Evolutionary conservation across 306 rosid species (phyloP).

Genomic region (Acacia crassicarpa): DNA sequence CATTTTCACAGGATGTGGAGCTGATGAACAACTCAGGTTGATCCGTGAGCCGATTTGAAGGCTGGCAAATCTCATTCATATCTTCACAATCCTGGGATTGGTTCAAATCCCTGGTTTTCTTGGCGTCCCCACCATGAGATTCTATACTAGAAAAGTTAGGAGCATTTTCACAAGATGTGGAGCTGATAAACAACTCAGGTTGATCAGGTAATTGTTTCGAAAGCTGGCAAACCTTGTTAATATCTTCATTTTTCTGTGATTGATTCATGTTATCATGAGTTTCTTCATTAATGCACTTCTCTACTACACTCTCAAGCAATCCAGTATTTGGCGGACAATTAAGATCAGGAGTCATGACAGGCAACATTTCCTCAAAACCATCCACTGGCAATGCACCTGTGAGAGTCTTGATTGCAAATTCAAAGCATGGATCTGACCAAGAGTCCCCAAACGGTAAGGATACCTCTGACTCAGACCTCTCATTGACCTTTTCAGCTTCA

Average conservation of each 20-base stretch:
- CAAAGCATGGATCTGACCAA: constrained; percentile 95
- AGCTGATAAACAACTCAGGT: constrained; percentile 42
- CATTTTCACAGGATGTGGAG: constrained; percentile 38
- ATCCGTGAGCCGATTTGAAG: constrained; percentile 41
- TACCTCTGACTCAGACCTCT: constrained; percentile 44
- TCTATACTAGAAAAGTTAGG: constrained; percentile 26
- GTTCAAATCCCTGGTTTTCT: not conserved
- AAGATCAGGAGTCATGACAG: constrained; percentile 36
- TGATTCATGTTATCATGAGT: constrained; percentile 37
- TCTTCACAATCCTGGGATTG: constrained; percentile 40
- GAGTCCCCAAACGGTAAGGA: constrained; percentile 57
- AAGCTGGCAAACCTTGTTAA: constrained; percentile 38
- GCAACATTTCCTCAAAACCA: constrained; percentile 39
- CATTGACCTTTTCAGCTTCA: constrained; percentile 42
- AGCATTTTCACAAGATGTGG: constrained; percentile 39
- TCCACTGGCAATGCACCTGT: constrained; percentile 81
- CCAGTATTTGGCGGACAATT: constrained; percentile 36
- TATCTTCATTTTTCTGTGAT: constrained; percentile 44
- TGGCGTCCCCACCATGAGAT: constrained; percentile 23
- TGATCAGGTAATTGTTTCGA: constrained; percentile 45
- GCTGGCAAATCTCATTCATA: constrained; percentile 36
- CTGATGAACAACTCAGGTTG: constrained; percentile 45
- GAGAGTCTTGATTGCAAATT: constrained; percentile 89
- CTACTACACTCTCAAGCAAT: constrained; percentile 35
- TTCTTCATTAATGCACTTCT: constrained; percentile 38